phyloP scores from a whole-genome alignment of 1,284 basidiomycete genomes.

The Fistulinella cinereoalba region DNA sequence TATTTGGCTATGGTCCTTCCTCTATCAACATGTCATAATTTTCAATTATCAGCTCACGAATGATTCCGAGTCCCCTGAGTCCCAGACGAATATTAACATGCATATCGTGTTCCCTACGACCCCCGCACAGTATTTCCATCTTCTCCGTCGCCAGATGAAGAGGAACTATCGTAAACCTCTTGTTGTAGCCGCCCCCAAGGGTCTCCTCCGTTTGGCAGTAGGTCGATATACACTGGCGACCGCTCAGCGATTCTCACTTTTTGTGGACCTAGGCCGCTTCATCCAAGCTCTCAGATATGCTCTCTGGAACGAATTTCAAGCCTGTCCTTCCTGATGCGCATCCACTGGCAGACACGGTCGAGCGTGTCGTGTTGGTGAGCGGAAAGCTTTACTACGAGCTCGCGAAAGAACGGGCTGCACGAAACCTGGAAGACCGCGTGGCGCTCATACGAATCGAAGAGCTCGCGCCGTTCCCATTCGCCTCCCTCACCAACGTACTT shows the following conservation, averaged over 20 bases:
- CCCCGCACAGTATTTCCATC: conserved; percentile 86
- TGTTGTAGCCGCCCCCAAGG: conserved; percentile 81
- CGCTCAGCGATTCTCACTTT: neutral
- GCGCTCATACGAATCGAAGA: conserved; percentile 81
- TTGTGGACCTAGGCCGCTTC: conserved; percentile 65
- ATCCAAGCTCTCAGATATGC: conserved; percentile 65
- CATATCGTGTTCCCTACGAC: conserved; percentile 84
- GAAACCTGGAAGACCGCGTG: conserved; percentile 47
- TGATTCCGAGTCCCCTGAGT: conserved; percentile 51
- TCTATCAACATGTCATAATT: neutral
- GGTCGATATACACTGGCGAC: conserved; percentile 25
- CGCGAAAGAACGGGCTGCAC: conserved; percentile 59
- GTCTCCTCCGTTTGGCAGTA: conserved; percentile 74
- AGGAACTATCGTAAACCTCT: conserved; percentile 85
- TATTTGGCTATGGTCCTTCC: conserved; percentile 20
- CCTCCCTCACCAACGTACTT: conserved; percentile 48
- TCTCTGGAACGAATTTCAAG: conserved; percentile 62
- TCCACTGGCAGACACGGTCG: conserved; percentile 35
- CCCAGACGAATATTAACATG: conserved; percentile 64
- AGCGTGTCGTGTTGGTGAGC: conserved; percentile 61
- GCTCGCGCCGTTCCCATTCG: conserved; percentile 82
- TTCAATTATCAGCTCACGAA: conserved; percentile 56
- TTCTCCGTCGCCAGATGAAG: conserved; percentile 78
- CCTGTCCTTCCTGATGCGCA: conserved; percentile 63
- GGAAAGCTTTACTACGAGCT: conserved; percentile 91